Evolutionary conservation across 2,329 filamentous ascomycete species (phyloP), one percentile per base, ranked within the genome.

Genomic region (Fusarium redolens): DNA sequence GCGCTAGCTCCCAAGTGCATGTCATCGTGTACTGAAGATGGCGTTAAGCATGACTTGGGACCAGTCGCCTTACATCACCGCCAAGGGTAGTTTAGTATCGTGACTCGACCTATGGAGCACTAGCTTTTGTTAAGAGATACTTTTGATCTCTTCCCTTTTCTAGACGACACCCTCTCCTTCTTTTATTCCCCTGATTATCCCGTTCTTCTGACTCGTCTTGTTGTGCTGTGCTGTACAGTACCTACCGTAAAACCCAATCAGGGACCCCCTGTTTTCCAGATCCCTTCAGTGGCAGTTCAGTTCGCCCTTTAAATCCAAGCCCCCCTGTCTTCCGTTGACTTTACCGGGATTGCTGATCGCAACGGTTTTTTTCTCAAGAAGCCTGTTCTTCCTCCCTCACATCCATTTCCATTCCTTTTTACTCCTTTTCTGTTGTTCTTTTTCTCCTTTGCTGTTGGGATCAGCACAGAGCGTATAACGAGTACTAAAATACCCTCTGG

Each of bases 301-400:
- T 56, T 59, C 44, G 64, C 66, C 69, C 68, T 75, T 62, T 56
- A 45, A 56, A 45, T 38, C 17, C 41, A 66, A 66, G 18, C 50
- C 38, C 65, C 72, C 71, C 59, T 64, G 69, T 52, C 45, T 50
- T 65, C 64, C 48, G 52, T 45, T 74, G 54, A 45, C 63, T 63
- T 66, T 62, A 54, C 74, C 65, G 52, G 75, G 68, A 72, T 77
- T 76, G 63, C 61, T 70, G 66, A 72, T 75, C 61, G 40, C 61
- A 56, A 71, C 56, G 58, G 48, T 54, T 71, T 61, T 74, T 66
- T 65, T 68, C 54, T 61, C 41, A 41, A 57, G 60, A 58, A 58
- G 47, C 35, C 37, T 56, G 33, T 37, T 35, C 57, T 50, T 50
- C 55, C 43, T 72, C 58, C 57, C 59, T 65, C 65, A 59, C 51